phyloP scores from a whole-genome alignment of 768 basidiomycete species.

The Mycena floridula region DNA sequence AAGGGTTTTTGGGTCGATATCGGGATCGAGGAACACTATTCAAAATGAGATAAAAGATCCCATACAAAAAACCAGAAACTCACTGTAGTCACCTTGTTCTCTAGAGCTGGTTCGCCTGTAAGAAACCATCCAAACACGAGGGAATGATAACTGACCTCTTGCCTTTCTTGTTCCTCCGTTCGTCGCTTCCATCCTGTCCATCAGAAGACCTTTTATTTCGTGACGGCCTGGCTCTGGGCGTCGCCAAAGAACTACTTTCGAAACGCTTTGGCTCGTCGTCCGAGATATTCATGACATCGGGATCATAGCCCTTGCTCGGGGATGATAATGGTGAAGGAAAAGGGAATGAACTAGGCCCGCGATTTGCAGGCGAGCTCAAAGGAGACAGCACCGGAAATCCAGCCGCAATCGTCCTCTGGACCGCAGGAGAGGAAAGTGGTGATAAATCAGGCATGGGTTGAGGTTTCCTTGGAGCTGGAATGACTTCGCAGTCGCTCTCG shows the following conservation, averaged over 20 bases:
- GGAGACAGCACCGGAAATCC: neutral
- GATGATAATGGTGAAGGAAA: neutral
- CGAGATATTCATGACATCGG: neutral
- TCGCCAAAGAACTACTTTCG: neutral
- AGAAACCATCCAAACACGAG: neutral
- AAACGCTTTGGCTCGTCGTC: neutral
- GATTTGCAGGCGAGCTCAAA: neutral
- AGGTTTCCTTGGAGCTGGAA: conserved; percentile 1
- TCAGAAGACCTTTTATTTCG: conserved; percentile 23
- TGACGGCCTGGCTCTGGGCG: neutral
- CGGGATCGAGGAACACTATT: conserved; percentile 44
- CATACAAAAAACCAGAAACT: conserved; percentile 9
- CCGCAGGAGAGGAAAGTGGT: neutral
- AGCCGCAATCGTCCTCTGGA: no score
- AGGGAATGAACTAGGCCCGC: neutral
- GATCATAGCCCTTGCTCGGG: neutral
- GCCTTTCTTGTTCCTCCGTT: conserved; percentile 23
- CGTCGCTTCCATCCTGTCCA: conserved; percentile 23
- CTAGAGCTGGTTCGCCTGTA: neutral
- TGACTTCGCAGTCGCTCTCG: no score
- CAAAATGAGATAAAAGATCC: conserved; percentile 1
- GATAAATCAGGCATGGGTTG: neutral
- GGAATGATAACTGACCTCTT: conserved; percentile 20
- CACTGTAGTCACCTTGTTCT: conserved; percentile 37
- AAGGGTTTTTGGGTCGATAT: conserved; percentile 56